Evolutionary conservation across 2,329 filamentous ascomycete species (phyloP), one percentile per base, ranked within the genome.

Genomic region (Paraconiothyrium brasiliense): DNA sequence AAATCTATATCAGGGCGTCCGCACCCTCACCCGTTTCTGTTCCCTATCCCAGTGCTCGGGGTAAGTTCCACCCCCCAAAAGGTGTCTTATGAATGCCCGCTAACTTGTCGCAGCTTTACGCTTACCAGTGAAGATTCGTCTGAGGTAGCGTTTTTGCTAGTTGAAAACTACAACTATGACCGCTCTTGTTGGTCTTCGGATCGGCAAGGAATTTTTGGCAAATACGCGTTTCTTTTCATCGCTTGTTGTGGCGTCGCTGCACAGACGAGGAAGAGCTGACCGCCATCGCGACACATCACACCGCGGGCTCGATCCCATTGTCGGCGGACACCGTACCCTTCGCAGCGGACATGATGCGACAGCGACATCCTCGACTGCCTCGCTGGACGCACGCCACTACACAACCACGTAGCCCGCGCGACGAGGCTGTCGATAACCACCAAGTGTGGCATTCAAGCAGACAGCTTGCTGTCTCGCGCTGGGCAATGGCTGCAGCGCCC

Each of bases 141-240:
- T 88, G 91, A 93, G 89, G 88, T 87, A 86, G 87, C 86, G 86
- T 92, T 92, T 91, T 92, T 92, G 90, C 90, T 92, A 91, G 89
- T 92, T 92, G 90, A 91, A 91, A 92, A 91, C 90, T 92, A 91
- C 84, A 83, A 85, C 84, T 85, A 87, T 76, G 90, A 92, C 90
- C 85, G 85, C 90, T 93, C 84, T 84, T 85, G 82, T 85, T 86
- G 87, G 89, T 86, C 86, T 85, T 84, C 83, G 84, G 86, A 84
- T 85, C 86, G 87, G 82, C 83, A 86, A 85, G 90, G 90, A 93
- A 93, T 93, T 90, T 93, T 93, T 92, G 90, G 82, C 59, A 76
- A 78, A 72, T 64, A 66, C 62, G 56, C 39, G 11, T 43, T 24
- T 54, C 65, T 74, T 75, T 76, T 73, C 70, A 69, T 76, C 72